Base-by-base conservation (phyloP, 805 yeast genomes). In the Myxozyma vanderwaltii region DNA sequence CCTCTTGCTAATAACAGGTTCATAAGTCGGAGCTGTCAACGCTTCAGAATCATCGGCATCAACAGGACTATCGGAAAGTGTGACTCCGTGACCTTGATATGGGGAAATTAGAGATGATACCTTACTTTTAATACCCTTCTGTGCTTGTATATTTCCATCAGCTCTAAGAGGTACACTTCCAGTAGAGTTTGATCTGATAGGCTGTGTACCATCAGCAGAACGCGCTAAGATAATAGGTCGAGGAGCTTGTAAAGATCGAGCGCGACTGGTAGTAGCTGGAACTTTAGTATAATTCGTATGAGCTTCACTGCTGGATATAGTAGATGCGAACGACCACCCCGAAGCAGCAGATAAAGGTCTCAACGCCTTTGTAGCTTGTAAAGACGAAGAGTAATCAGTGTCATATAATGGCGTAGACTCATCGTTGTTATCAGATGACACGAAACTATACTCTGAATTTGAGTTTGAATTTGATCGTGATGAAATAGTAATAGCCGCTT, bases 381-480 rank as follows among this genome's bases (percentile, higher is more conserved):
- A 8, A 7, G 39, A 31, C 2, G 38, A 4, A 17, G 19, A 17
- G 19, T 29, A n/a, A 6, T 46, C 50, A 3, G 50, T 29, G 4
- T 46, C 50, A 17, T 31, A 29, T 3, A n/a, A 6, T 29, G 47
- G 26, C 3, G 47, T 24, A 1, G 39, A 12, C 7, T 38, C 27
- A 13, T 10, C 26, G 19, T 46, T 46, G 15, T 17, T 2, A n/a
- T 23, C 38, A 17, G 50, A 46, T 24, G 50, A 46, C 10, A 23
- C 7, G 31, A 29, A 46, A 19, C 50, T 46, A 31, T 46, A 46
- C 8, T 29, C 50, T n/a, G 50, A 46, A 1, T 38, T 26, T 6
- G 50, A 29, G 5, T n/a, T 39, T 13, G 50, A 46, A 46, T 46
- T 46, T 2, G 50, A 46, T 8, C 50, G 33, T 31, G 50, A 46